Percentiles rank a stretch among this genome's conserved stretches.
These are phyloP conservation scores for Anisogramma anomala DNA, from an alignment of 2,329 filamentous ascomycete species.

Conservation along the genomic window DNA sequence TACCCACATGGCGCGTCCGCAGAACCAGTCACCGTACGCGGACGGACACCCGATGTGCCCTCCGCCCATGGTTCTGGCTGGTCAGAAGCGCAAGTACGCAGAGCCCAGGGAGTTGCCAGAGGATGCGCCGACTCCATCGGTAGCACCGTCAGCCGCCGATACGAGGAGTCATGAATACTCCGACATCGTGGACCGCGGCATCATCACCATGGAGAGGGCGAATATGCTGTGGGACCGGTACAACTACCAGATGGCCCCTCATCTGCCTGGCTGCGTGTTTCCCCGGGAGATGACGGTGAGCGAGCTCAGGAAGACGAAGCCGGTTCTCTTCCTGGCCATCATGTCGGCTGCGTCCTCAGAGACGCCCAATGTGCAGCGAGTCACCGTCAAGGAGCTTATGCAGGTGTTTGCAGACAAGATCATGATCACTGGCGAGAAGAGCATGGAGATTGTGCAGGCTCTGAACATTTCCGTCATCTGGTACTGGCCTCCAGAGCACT, in stretches of 20 bases:
- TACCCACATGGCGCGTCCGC: constrained; percentile 3
- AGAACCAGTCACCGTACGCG: constrained; percentile 11
- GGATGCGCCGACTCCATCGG: constrained; percentile 3
- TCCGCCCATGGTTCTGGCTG: constrained; percentile 22
- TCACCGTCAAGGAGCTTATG: constrained; percentile 58
- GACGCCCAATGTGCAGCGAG: constrained; percentile 42
- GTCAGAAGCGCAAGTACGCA: constrained; percentile 30
- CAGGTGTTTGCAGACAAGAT: constrained; percentile 62
- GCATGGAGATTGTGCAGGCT: constrained; percentile 70
- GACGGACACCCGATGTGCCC: constrained; percentile 11
- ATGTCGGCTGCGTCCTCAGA: constrained; percentile 55
- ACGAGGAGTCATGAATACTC: constrained; percentile 22
- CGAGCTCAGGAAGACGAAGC: constrained; percentile 47
- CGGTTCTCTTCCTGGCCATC: constrained; percentile 58
- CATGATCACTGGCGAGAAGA: constrained; percentile 67
- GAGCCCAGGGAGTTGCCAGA: constrained; percentile 18
- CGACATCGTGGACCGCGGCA: constrained; percentile 47
- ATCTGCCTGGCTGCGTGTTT: constrained; percentile 53
- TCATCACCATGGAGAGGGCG: constrained; percentile 46
- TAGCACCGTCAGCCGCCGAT: constrained; percentile 15
- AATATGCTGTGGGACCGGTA: constrained; percentile 46
- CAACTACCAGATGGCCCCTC: constrained; percentile 45
- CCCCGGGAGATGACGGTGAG: constrained; percentile 39
- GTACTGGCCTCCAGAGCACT: constrained; percentile 74
- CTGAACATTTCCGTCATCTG: constrained; percentile 66